Percentiles rank a stretch among this genome's conserved stretches.
phyloP scores from a whole-genome alignment of 2,329 filamentous ascomycete genomes.

The Fusarium graminum region DNA sequence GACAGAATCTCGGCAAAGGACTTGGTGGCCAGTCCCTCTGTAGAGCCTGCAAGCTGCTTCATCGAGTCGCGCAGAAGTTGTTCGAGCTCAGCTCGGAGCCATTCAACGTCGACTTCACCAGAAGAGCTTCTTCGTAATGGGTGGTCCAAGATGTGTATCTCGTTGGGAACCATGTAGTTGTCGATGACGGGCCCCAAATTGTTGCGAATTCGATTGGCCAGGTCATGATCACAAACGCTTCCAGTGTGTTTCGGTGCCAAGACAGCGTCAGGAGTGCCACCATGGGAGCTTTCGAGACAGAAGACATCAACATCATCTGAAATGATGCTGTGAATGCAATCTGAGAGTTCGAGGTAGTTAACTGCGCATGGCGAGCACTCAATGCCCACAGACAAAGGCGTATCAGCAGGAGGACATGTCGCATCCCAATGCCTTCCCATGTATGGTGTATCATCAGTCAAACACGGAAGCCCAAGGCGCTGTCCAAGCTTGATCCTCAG shows the following conservation, averaged over 20 bases:
- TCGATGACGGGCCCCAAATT: neutral
- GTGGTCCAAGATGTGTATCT: neutral
- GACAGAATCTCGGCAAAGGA: slow-evolving; percentile 1
- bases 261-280: neutral
- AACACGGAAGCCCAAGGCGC: neutral
- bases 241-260: neutral
- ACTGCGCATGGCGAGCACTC: neutral
- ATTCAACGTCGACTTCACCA: neutral
- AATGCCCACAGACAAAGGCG: neutral
- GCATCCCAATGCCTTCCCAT: slow-evolving; percentile 19
- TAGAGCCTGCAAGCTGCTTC: neutral
- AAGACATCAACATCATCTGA: neutral
- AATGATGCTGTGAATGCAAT: fast-evolving
- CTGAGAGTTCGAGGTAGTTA: neutral
- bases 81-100: neutral
- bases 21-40: slow-evolving; percentile 11
- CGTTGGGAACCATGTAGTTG: slow-evolving; percentile 4
- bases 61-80: neutral
- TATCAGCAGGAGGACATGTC: neutral
- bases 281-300: neutral
- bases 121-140: neutral
- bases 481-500: slow-evolving; percentile 9
- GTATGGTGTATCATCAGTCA: neutral
- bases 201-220: neutral
- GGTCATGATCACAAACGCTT: fast-evolving